Conservation (phyloP, 164 flowering plant genomes). For the Warburgia ugandensis region DNA sequence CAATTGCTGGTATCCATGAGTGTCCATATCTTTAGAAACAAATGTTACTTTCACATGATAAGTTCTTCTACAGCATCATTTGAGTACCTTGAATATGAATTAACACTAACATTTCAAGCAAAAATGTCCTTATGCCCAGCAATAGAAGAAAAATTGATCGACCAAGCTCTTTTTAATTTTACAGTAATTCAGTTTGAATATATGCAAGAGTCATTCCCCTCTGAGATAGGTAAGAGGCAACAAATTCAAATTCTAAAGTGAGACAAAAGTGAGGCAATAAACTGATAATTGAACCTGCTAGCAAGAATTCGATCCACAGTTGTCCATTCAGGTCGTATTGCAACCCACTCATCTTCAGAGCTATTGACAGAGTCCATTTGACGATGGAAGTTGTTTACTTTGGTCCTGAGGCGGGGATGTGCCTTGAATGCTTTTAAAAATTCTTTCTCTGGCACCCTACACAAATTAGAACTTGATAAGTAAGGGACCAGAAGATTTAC, state of each 20-base stretch:
- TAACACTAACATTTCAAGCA: too few relatives aligned
- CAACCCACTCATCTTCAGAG: slow-evolving; percentile 80
- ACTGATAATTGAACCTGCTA: slow-evolving; percentile 48
- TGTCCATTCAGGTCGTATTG: slow-evolving; percentile 95
- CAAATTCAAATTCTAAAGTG: background rate
- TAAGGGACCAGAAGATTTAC: background rate
- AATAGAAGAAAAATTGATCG: too few relatives aligned
- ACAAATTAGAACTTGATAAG: background rate
- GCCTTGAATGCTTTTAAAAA: slow-evolving; percentile 82
- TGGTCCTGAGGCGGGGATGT: slow-evolving; percentile 72
- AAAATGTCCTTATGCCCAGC: too few relatives aligned
- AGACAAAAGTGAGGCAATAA: background rate
- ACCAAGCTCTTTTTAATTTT: too few relatives aligned
- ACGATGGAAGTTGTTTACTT: slow-evolving; percentile 75
- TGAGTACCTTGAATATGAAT: too few relatives aligned
- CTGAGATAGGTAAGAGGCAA: too few relatives aligned
- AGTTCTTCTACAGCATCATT: too few relatives aligned
- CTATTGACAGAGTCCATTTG: slow-evolving; percentile 53
- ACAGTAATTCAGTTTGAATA: too few relatives aligned
- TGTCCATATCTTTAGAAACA: too few relatives aligned
- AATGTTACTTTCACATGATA: too few relatives aligned
- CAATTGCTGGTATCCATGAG: too few relatives aligned
- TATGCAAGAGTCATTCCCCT: too few relatives aligned
- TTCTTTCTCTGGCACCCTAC: slow-evolving; percentile 93
- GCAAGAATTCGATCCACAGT: slow-evolving; percentile 92